phyloP scores from a whole-genome alignment of 331 rosid species.

The Malus hybrid region DNA sequence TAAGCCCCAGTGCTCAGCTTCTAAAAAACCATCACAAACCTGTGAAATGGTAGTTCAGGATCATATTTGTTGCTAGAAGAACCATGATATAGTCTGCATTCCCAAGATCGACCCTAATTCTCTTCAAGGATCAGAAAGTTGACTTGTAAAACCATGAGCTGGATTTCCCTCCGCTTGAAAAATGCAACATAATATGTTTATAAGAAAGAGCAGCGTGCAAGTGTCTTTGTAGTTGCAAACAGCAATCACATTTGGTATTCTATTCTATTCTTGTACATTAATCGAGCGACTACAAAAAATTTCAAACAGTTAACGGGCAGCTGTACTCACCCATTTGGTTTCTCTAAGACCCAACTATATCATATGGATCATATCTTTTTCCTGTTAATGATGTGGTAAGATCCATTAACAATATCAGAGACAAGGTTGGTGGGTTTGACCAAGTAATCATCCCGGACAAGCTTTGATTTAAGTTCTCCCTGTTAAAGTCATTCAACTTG shows the following conservation, averaged over 20 bases:
- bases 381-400: background rate
- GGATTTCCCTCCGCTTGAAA: constrained; percentile 15
- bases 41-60: constrained; percentile 9
- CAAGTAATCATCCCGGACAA: background rate
- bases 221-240: background rate
- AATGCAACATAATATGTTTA: constrained; percentile 4
- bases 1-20: constrained; percentile 8
- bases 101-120: constrained; percentile 1
- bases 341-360: background rate
- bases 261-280: background rate
- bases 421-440: background rate
- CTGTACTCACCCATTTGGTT: background rate
- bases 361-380: background rate
- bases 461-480: background rate
- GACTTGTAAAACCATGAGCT: constrained; percentile 6
- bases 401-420: background rate
- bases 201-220: background rate
- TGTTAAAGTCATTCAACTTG: background rate
- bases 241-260: background rate
- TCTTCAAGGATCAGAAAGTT: constrained; percentile 12
- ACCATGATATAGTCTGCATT: background rate
- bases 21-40: background rate
- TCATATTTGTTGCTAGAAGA: background rate
- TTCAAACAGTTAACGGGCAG: background rate
- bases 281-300: background rate